Evolutionary conservation across 495 filamentous ascomycete genomes (phyloP).

Genomic region (Tuber borchii): DNA sequence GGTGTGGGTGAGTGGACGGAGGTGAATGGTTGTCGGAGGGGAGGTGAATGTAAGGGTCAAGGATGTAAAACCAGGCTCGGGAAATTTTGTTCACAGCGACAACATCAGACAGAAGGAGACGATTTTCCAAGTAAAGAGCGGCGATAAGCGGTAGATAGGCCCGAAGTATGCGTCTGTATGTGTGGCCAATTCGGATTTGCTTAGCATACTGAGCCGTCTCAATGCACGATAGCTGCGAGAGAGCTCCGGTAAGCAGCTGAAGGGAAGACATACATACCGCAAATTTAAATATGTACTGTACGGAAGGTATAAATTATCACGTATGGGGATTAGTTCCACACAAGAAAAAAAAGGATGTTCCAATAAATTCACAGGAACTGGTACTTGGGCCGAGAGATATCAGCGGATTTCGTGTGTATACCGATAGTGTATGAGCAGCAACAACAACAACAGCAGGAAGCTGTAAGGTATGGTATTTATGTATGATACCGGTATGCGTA

Average conservation of each 20-base stretch:
- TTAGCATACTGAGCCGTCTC: conserved; percentile 9
- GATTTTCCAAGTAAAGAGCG: neutral
- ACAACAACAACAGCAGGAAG: neutral
- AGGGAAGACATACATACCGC: neutral
- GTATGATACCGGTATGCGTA: neutral
- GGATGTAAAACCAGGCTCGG: neutral
- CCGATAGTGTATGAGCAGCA: neutral
- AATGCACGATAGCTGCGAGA: conserved; percentile 7
- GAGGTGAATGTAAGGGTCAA: neutral
- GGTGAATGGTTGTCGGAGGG: neutral
- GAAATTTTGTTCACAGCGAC: neutral
- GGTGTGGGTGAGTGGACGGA: neutral
- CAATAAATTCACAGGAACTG: neutral
- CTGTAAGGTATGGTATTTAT: conserved; percentile 1
- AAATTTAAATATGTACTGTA: neutral
- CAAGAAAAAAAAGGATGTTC: conserved; percentile 1
- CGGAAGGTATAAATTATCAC: neutral
- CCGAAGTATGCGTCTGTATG: neutral
- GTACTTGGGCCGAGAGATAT: neutral
- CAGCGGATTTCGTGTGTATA: neutral
- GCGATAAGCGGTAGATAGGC: neutral
- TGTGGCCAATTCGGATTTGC: conserved; percentile 1
- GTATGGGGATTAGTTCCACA: neutral
- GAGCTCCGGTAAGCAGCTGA: neutral
- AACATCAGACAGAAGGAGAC: neutral